Percentiles rank a stretch among this genome's conserved stretches.
phyloP scores from a whole-genome alignment of 305 asterid genomes.

The Andrographis paniculata region DNA sequence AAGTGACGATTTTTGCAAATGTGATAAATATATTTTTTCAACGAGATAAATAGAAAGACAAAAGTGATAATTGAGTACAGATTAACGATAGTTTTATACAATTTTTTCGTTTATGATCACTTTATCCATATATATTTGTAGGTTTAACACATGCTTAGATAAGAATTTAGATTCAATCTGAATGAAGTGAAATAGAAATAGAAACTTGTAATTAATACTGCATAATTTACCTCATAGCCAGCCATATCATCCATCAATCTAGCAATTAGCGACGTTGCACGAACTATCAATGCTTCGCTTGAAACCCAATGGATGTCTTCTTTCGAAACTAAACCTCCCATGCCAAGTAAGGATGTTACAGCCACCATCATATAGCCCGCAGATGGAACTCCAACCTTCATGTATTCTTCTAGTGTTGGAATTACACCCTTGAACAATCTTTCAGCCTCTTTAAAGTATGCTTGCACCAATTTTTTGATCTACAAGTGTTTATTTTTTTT shows the following conservation, averaged over 20 bases:
- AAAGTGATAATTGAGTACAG: too few species aligned
- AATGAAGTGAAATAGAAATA: too few species aligned
- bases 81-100: too few species aligned
- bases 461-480: conserved; percentile 28
- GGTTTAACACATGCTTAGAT: too few species aligned
- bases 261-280: conserved; percentile 18
- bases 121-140: too few species aligned
- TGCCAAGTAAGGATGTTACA: conserved; percentile 23
- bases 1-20: too few species aligned
- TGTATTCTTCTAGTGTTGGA: conserved; percentile 38
- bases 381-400: conserved; percentile 23
- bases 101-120: too few species aligned
- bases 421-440: conserved; percentile 22
- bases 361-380: conserved; percentile 24
- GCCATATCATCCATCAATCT: conserved; percentile 37
- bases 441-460: conserved; percentile 31
- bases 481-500: too few species aligned
- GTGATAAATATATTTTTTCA: too few species aligned
- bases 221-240: conserved; percentile 28
- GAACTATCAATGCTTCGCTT: conserved; percentile 23
- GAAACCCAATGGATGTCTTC: conserved; percentile 26
- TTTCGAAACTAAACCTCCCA: conserved; percentile 18
- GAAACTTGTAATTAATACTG: too few species aligned
- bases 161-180: too few species aligned
- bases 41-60: too few species aligned